Conservation (phyloP, 1,284 basidiomycete species). For the Golubevia sp. region DNA sequence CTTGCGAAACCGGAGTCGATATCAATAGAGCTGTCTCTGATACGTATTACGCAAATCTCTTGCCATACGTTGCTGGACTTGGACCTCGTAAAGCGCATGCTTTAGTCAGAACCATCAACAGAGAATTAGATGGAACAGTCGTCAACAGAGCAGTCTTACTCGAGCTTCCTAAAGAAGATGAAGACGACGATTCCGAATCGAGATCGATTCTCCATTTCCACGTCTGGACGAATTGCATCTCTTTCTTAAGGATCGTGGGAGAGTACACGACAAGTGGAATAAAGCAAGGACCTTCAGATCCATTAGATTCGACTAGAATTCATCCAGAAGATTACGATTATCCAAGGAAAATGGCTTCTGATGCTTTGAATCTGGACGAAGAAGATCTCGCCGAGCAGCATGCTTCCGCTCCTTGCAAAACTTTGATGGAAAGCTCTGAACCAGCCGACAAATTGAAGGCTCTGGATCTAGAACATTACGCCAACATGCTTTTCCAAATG, state of each 20-base stretch:
- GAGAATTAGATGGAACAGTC: conserved; percentile 45
- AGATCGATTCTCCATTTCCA: conserved; percentile 38
- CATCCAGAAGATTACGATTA: conserved; percentile 98
- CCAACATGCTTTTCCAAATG: conserved; percentile 72
- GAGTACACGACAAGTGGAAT: conserved; percentile 66
- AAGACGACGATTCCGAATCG: too few species aligned
- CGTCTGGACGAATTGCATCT: conserved; percentile 63
- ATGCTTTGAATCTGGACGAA: conserved; percentile 79
- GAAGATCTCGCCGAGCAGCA: conserved; percentile 55
- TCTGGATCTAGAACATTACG: conserved; percentile 94
- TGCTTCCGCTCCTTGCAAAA: conserved; percentile 48
- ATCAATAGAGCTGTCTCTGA: conserved; percentile 89
- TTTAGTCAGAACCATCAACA: conserved; percentile 67
- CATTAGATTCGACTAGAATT: conserved; percentile 91
- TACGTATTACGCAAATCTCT: conserved; percentile 80
- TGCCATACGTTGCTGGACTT: conserved; percentile 89
- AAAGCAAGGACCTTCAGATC: conserved; percentile 73
- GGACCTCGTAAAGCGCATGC: conserved; percentile 92
- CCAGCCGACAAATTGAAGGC: conserved; percentile 83
- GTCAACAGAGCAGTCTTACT: conserved; percentile 33
- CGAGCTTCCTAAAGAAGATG: conserved; percentile 26
- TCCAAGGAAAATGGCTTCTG: conserved; percentile 97
- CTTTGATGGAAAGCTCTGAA: conserved; percentile 83
- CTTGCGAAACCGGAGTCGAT: conserved; percentile 91
- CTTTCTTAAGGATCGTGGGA: conserved; percentile 77